phyloP scores from a whole-genome alignment of 2,329 filamentous ascomycete genomes.

The Verticillium dahliae region DNA sequence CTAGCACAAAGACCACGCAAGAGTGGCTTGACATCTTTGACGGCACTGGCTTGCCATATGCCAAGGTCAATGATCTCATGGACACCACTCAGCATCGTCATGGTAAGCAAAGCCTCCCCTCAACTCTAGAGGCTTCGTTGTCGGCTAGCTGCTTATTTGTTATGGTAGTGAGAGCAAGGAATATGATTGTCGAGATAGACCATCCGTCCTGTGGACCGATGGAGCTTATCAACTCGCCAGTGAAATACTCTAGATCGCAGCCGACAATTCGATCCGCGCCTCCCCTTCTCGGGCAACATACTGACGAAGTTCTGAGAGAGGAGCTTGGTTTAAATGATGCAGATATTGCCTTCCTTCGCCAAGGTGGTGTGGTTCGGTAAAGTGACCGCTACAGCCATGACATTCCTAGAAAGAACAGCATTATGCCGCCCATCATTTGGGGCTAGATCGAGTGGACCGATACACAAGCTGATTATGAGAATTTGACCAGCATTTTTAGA shows the following conservation, averaged over 20 bases:
- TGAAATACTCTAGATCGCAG: slow-evolving; percentile 83
- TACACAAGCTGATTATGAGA: too few relatives aligned
- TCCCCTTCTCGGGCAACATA: slow-evolving; percentile 82
- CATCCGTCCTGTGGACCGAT: slow-evolving; percentile 76
- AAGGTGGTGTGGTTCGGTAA: too few relatives aligned
- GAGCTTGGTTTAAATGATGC: not conserved
- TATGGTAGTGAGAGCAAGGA: not conserved
- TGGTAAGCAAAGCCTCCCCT: slow-evolving; percentile 55
- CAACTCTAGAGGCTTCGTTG: not conserved
- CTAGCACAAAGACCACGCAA: slow-evolving; percentile 69
- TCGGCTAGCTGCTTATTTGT: not conserved
- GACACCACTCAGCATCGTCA: slow-evolving; percentile 78
- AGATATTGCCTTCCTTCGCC: too few relatives aligned
- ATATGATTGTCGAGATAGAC: slow-evolving; percentile 82
- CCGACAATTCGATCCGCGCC: slow-evolving; percentile 72
- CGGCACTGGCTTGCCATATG: slow-evolving; percentile 83
- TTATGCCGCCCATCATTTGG: too few relatives aligned
- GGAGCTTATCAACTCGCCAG: slow-evolving; percentile 85
- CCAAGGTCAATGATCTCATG: slow-evolving; percentile 90
- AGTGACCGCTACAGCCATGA: too few relatives aligned
- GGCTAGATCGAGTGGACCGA: too few relatives aligned
- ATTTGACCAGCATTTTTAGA: too few relatives aligned
- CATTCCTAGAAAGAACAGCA: too few relatives aligned
- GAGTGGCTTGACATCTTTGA: slow-evolving; percentile 86
- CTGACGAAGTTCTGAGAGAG: slow-evolving; percentile 63